phyloP scores from a whole-genome alignment of 2,329 filamentous ascomycete genomes.

The Fusarium lyarnte region DNA sequence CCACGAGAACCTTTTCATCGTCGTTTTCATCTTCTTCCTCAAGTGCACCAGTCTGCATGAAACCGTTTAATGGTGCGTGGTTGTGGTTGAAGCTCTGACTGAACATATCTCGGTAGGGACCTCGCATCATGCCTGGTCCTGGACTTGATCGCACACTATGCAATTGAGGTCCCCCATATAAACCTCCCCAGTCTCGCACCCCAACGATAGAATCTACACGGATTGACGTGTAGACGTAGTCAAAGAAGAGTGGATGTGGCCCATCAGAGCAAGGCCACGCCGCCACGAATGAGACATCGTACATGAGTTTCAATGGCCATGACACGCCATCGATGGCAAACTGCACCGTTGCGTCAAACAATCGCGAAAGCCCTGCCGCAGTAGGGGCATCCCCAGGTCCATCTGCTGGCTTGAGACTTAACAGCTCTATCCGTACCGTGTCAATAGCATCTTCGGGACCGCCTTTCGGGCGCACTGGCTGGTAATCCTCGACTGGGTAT shows the following conservation, averaged over 20 bases:
- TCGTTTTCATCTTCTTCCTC: slow-evolving; percentile 58
- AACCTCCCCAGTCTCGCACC: slow-evolving; percentile 71
- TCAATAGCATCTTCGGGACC: slow-evolving; percentile 68
- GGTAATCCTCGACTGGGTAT: slow-evolving; percentile 75
- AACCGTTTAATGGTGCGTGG: slow-evolving; percentile 15
- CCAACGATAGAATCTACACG: slow-evolving; percentile 72
- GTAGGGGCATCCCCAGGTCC: slow-evolving; percentile 33
- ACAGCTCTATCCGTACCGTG: slow-evolving; percentile 74
- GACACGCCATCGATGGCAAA: slow-evolving; percentile 72
- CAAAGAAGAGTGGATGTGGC: slow-evolving; percentile 76
- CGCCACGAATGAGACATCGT: slow-evolving; percentile 73
- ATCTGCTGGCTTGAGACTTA: slow-evolving; percentile 66
- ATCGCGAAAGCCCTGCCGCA: slow-evolving; percentile 50
- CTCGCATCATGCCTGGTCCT: slow-evolving; percentile 43
- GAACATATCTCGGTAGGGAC: slow-evolving; percentile 41
- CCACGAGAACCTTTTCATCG: slow-evolving; percentile 73
- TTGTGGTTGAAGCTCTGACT: slow-evolving; percentile 38
- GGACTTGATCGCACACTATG: slow-evolving; percentile 50
- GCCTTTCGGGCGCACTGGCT: slow-evolving; percentile 64
- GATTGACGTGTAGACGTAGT: slow-evolving; percentile 70
- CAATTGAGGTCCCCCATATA: slow-evolving; percentile 47
- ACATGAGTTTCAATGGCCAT: slow-evolving; percentile 70
- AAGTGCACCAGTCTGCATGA: slow-evolving; percentile 24
- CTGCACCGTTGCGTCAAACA: slow-evolving; percentile 69
- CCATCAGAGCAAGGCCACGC: slow-evolving; percentile 72